Conservation (phyloP, 1,284 basidiomycete genomes). For the Tilletia indica region DNA sequence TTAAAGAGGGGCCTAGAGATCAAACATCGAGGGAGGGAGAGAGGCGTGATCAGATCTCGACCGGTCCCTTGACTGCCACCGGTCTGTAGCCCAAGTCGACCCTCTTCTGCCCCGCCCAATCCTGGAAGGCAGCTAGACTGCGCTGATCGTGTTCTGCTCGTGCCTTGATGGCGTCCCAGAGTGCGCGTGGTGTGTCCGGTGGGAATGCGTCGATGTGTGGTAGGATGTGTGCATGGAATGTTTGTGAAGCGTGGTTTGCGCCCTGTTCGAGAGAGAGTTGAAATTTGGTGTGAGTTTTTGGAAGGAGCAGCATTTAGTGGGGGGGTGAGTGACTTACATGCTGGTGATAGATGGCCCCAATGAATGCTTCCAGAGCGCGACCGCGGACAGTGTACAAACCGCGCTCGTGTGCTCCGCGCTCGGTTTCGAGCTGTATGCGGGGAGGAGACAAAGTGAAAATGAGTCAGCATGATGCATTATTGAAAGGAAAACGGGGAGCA, state of each 20-base stretch:
- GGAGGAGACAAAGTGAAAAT: neutral
- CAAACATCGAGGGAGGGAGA: no score
- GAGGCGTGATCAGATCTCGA: no score
- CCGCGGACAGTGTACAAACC: constrained; percentile 55
- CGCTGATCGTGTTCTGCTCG: neutral
- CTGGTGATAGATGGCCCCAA: constrained; percentile 54
- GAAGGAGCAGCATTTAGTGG: neutral
- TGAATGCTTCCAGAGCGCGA: constrained; percentile 49
- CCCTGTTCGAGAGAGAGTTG: neutral
- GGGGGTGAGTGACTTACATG: constrained; percentile 24
- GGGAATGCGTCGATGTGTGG: constrained; percentile 15
- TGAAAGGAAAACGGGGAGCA: no score
- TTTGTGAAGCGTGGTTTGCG: constrained; percentile 9
- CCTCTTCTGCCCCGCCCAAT: constrained; percentile 10
- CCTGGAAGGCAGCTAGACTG: neutral
- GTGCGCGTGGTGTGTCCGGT: neutral
- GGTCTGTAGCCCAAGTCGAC: neutral
- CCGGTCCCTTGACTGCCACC: no score
- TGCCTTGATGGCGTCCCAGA: constrained; percentile 14
- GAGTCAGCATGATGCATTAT: no score
- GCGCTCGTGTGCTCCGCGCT: constrained; percentile 7
- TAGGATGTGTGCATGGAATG: constrained; percentile 11
- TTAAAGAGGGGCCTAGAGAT: no score
- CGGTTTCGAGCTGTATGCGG: constrained; percentile 11
- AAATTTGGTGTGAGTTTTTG: neutral